phyloP scores from a whole-genome alignment of 2,329 filamentous ascomycete genomes.

The Cordyceps militaris region DNA sequence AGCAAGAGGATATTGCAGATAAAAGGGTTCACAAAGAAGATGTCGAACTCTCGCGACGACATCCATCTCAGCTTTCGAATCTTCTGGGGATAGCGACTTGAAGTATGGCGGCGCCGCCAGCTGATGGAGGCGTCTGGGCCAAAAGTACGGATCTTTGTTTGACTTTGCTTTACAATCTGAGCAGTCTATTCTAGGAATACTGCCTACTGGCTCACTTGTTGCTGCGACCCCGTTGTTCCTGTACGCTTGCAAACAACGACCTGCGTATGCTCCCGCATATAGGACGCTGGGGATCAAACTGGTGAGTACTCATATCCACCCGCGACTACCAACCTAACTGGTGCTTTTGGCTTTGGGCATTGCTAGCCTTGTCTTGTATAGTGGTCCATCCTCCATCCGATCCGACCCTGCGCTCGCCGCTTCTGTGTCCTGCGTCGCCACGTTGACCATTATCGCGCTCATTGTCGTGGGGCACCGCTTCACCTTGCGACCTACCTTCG shows the following conservation, averaged over 20 bases:
- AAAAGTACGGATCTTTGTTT: not conserved
- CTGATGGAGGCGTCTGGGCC: not conserved
- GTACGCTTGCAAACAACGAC: not conserved
- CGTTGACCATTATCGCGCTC: not conserved
- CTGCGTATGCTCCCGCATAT: not conserved
- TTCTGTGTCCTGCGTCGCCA: not conserved
- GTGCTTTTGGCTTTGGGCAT: not conserved
- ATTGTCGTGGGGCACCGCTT: not conserved
- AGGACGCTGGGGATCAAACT: not conserved
- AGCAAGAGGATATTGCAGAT: not conserved
- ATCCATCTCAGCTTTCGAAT: not conserved
- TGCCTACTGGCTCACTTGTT: not conserved
- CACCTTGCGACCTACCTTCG: not conserved
- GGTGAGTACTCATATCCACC: not conserved
- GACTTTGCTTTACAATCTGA: conserved; percentile 1
- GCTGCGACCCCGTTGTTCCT: not conserved
- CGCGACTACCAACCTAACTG: not conserved
- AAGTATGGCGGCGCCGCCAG: not conserved
- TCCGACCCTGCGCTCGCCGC: not conserved
- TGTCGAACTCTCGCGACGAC: not conserved
- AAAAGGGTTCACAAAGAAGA: not conserved
- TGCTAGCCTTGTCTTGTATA: not conserved
- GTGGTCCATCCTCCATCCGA: not conserved
- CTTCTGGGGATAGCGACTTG: not conserved
- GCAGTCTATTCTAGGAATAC: not conserved